A percentile compares a stretch with the other conserved stretches of the same genome.
These are phyloP conservation scores for Suhomyces pyralidae DNA, from an alignment of 805 yeast genomes.

Conservation along the genomic window DNA sequence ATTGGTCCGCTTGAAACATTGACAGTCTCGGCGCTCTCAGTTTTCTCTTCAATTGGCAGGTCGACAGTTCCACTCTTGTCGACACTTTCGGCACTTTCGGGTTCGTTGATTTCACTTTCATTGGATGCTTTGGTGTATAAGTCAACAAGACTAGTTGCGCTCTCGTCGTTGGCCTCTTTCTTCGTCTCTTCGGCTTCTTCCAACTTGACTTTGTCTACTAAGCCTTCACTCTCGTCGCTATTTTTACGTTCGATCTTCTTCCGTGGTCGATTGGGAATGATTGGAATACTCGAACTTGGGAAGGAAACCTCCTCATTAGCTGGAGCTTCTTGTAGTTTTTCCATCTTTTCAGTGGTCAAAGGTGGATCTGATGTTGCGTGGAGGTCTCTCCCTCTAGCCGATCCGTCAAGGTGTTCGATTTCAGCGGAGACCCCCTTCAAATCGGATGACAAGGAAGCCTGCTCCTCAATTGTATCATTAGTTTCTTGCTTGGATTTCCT, in stretches of 20 bases:
- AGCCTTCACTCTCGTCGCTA: not conserved
- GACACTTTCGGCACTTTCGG: not conserved
- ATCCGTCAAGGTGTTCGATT: not conserved
- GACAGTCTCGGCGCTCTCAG: not conserved
- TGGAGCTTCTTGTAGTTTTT: not conserved
- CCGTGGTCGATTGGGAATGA: not conserved
- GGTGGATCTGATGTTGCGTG: not conserved
- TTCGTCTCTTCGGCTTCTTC: not conserved
- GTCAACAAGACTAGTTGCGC: not conserved
- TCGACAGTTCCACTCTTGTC: not conserved
- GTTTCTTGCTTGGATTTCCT: constrained; percentile 3
- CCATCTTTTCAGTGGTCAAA: not conserved
- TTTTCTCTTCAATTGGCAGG: not conserved
- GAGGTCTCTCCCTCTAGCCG: not conserved
- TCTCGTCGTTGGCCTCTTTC: not conserved
- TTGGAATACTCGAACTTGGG: not conserved
- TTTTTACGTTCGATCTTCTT: not conserved
- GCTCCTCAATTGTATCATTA: not conserved
- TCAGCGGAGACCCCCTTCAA: not conserved
- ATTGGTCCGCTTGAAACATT: not conserved
- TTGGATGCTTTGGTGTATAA: not conserved
- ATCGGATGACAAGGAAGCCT: not conserved
- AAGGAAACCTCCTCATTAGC: not conserved
- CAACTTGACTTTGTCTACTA: not conserved
- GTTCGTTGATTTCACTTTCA: not conserved